These are phyloP conservation scores for Pythium chondricola DNA, from an alignment of 352 stramenopile species.

Conservation along the genomic window DNA sequence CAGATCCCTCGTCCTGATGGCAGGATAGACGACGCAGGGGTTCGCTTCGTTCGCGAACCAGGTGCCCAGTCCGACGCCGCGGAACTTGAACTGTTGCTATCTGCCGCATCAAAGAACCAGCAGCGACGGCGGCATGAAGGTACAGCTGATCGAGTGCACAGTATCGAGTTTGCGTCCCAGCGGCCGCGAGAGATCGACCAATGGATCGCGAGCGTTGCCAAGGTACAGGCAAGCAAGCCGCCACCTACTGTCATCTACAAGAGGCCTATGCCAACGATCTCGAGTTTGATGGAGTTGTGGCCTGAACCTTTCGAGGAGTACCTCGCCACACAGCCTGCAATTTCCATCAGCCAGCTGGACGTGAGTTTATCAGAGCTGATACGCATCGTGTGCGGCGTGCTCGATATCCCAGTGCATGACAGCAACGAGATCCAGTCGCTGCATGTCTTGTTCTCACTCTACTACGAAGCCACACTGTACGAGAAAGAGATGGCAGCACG, in stretches of 20 bases:
- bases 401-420: slow-evolving; percentile 91
- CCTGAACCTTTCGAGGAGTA: slow-evolving; percentile 78
- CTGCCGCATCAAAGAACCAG: slow-evolving; percentile 27
- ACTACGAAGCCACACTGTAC: slow-evolving; percentile 63
- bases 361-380: slow-evolving; percentile 82
- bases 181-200: slow-evolving; percentile 84
- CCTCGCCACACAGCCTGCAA: slow-evolving; percentile 24
- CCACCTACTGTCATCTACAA: slow-evolving; percentile 72
- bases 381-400: slow-evolving; percentile 78
- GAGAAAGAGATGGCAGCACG: slow-evolving; percentile 30
- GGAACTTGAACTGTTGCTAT: slow-evolving; percentile 88
- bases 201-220: slow-evolving; percentile 90
- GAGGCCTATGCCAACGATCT: slow-evolving; percentile 84
- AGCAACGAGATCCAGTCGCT: slow-evolving; percentile 81
- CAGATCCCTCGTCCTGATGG: slow-evolving; percentile 86
- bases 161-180: slow-evolving; percentile 85
- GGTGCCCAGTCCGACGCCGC: slow-evolving; percentile 80
- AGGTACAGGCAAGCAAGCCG: slow-evolving; percentile 83
- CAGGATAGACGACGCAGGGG: slow-evolving; percentile 64
- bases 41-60: slow-evolving; percentile 86
- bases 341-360: slow-evolving; percentile 55
- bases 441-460: slow-evolving; percentile 91
- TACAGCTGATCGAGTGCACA: slow-evolving; percentile 49
- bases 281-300: slow-evolving; percentile 89
- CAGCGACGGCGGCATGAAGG: slow-evolving; percentile 19